These are phyloP conservation scores for Termitomyces sp. DNA, from an alignment of 768 basidiomycete genomes.

Conservation along the genomic window DNA sequence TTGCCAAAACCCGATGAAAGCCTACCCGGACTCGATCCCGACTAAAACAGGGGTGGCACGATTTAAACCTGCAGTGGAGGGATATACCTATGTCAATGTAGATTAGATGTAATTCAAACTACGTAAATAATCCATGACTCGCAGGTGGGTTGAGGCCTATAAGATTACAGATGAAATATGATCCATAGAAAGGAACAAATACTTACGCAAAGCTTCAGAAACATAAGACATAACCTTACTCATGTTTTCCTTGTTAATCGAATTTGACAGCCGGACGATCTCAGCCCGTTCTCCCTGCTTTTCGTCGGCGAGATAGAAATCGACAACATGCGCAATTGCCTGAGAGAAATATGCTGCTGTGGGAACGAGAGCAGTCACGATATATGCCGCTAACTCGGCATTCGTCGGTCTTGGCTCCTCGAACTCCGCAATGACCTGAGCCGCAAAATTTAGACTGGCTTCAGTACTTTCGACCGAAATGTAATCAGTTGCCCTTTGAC, in stretches of 20 bases:
- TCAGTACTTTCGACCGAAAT: slow-evolving; percentile 12
- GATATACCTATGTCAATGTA: slow-evolving; percentile 23
- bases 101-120: neutral
- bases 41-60: slow-evolving; percentile 12
- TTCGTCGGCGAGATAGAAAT: slow-evolving; percentile 49
- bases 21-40: slow-evolving; percentile 1
- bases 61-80: slow-evolving; percentile 15
- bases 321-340: slow-evolving; percentile 47
- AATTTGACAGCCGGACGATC: slow-evolving; percentile 29
- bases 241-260: slow-evolving; percentile 15
- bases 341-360: slow-evolving; percentile 53
- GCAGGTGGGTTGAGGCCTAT: slow-evolving; percentile 30
- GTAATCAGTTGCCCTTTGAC: slow-evolving; percentile 10
- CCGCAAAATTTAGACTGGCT: slow-evolving; percentile 26
- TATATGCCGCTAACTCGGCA: slow-evolving; percentile 36
- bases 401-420: slow-evolving; percentile 13
- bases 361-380: slow-evolving; percentile 51
- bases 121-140: neutral
- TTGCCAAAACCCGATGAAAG: neutral
- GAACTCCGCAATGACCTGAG: slow-evolving; percentile 18
- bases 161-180: neutral
- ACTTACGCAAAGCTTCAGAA: slow-evolving; percentile 41
- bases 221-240: slow-evolving; percentile 36
- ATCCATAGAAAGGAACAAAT: neutral
- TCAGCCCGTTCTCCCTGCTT: slow-evolving; percentile 29